Evolutionary conservation across 2,329 filamentous ascomycete species (phyloP).

Genomic region (Alternaria sp.): DNA sequence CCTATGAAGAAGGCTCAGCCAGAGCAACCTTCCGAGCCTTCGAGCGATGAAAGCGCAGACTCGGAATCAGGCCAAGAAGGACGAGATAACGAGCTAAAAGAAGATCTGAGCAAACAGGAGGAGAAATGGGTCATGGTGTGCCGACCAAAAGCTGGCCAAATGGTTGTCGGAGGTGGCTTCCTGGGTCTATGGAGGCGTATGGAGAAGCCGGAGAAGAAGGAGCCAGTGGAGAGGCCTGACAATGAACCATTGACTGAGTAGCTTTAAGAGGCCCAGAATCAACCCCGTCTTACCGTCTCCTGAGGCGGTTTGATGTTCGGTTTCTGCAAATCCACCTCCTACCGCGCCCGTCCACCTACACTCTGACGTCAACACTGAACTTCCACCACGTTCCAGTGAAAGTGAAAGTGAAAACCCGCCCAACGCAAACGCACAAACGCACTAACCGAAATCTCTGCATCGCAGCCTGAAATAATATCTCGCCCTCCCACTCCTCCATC

Average conservation of each 20-base stretch:
- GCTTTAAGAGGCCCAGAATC: background rate
- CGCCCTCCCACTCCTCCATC: background rate
- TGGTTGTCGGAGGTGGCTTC: conserved; percentile 47
- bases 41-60: conserved; percentile 19
- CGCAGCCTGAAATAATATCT: background rate
- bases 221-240: background rate
- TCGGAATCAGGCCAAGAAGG: conserved; percentile 27
- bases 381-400: background rate
- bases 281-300: background rate
- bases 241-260: background rate
- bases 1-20: conserved; percentile 29
- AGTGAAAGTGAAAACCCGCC: background rate
- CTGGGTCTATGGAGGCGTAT: conserved; percentile 46
- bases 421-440: background rate
- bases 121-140: conserved; percentile 47
- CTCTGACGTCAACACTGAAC: background rate
- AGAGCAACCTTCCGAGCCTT: conserved; percentile 14
- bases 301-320: background rate
- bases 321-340: background rate
- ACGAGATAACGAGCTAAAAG: conserved; percentile 38
- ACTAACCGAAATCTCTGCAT: background rate
- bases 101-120: conserved; percentile 30
- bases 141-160: conserved; percentile 45
- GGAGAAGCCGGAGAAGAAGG: conserved; percentile 19
- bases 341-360: background rate